Evolutionary conservation across 1,139 yeast genomes (phyloP), one percentile per base, ranked within the genome.

Genomic region (Yarrowia galli): DNA sequence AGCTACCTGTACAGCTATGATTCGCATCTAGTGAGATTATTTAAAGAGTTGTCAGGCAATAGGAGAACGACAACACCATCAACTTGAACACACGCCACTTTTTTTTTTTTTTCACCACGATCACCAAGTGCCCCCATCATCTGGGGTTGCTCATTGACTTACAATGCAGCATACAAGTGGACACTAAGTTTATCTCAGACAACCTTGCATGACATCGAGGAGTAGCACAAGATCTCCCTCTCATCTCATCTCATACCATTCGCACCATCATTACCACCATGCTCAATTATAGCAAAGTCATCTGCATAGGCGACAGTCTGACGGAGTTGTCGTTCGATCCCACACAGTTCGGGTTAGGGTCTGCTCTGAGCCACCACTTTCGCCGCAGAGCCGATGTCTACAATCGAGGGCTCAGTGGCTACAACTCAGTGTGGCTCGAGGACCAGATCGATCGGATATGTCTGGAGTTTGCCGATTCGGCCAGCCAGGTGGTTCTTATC

Each of bases 321-420:
- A 67, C 68, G n/a, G 72, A 70, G 45, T 53, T 67, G 25, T 38
- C 68, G 15, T 67, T 60, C 20, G 70, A 69, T 20, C 71, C 72
- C 2, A 22, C 35, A 0, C 61, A 38, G 10, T 35, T 48, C 13
- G 66, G 66, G 0, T 46, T 61, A 1, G 66, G 66, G 2, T 61
- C 56, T 0, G 45, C 56, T 0, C 66, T 61, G 10, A 61, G 46
- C 25, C 56, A 46, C 46, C 45, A 61, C 16, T 61, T 46, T 36
- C 66, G 66, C 23, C 56, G 66, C 15, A 35, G 18, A 15, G 66
- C 66, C 6, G 66, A 61, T n/a, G 56, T 61, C 4, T 46, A 46
- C 66, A 61, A 61, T 46, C 66, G 66, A 16, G 66, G 56, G 1
- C 13, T 46, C 3, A 18, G 38, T 3, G 66, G 66, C 3, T 61